Base-by-base conservation (phyloP, 1,139 yeast species). In the Sugiyamaella japonica region DNA sequence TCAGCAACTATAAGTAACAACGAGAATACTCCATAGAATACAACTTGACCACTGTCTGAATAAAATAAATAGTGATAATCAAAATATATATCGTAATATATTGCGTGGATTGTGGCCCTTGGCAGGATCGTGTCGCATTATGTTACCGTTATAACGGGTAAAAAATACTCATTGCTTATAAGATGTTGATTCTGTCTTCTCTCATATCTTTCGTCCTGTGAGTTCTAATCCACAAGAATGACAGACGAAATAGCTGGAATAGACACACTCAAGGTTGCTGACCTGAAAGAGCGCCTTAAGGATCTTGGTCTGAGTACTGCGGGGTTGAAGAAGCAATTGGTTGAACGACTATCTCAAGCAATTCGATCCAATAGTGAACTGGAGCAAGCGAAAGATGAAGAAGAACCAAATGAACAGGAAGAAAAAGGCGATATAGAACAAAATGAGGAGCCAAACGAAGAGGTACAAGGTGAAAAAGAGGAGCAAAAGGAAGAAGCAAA, bases 191-290 rank as follows among this genome's bases (percentile, higher is more conserved):
- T 28, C 9, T 28, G 31, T 7, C 31, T 28, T 28, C 6, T 7
- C 9, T 28, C 9, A 7, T 28, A 28, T 28, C 9, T 28, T 28
- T 28, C 6, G 9, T 7, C 6, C 31, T 6, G 6, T 32, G 4
- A 32, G 4, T 8, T 32, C 13, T n/a, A 32, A 5, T 32, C 13
- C n/a, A 32, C 4, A 10, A n/a, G 13, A 20, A 45, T 45, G 48
- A 3, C 41, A 6, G 41, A 45, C 29, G 50, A 47, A 38, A 47
- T 47, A 10, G 13, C 23, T 17, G 44, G 41, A 41, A 20, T 41
- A 28, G 44, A 40, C 25, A 50, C 17, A n/a, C 53, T 50, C 16
- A 50, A 50, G 37, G 53, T 50, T n/a, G 44, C 31, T 7, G 53
- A 50, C 8, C 16, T 50, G 15, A 50, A 50, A 25, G 49, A 43